Evolutionary conservation across 2,329 filamentous ascomycete genomes (phyloP).

Genomic region (Fusarium foetens): DNA sequence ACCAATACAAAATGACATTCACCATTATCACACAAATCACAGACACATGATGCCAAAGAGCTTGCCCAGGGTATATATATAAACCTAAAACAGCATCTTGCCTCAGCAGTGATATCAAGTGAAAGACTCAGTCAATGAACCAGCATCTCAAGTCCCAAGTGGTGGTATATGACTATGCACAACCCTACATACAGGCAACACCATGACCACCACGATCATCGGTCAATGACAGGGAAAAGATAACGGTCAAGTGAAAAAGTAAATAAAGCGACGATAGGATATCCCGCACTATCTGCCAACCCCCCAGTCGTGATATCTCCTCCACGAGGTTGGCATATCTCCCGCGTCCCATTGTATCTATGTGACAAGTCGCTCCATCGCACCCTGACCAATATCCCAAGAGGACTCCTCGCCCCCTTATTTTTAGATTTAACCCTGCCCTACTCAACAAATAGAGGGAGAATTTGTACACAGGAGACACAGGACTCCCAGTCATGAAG

Average conservation of each 20-base stretch:
- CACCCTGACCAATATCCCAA: constrained; percentile 38
- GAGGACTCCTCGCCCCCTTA: constrained; percentile 29
- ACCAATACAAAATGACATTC: neutral
- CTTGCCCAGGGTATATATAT: neutral
- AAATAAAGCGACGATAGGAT: constrained; percentile 47
- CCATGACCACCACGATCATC: constrained; percentile 33
- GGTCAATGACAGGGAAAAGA: constrained; percentile 38
- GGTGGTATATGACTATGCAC: constrained; percentile 45
- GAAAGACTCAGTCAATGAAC: constrained; percentile 1
- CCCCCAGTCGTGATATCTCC: constrained; percentile 25
- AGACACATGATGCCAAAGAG: neutral
- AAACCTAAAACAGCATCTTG: neutral
- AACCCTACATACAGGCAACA: constrained; percentile 47
- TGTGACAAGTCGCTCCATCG: constrained; percentile 33
- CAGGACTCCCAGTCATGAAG: constrained; percentile 33
- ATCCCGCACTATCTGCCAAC: constrained; percentile 39
- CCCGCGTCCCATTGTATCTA: constrained; percentile 16
- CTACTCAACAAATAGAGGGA: constrained; percentile 5
- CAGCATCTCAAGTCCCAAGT: constrained; percentile 30
- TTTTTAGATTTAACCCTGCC: constrained; percentile 32
- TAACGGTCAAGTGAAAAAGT: constrained; percentile 43
- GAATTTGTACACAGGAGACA: constrained; percentile 43
- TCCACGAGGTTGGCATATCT: constrained; percentile 22
- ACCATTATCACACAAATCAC: neutral
- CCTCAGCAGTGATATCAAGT: neutral